Percentiles rank a stretch among this genome's conserved stretches.
These are phyloP conservation scores for Tricholoma sp. DNA, from an alignment of 768 basidiomycete genomes.

Conservation along the genomic window DNA sequence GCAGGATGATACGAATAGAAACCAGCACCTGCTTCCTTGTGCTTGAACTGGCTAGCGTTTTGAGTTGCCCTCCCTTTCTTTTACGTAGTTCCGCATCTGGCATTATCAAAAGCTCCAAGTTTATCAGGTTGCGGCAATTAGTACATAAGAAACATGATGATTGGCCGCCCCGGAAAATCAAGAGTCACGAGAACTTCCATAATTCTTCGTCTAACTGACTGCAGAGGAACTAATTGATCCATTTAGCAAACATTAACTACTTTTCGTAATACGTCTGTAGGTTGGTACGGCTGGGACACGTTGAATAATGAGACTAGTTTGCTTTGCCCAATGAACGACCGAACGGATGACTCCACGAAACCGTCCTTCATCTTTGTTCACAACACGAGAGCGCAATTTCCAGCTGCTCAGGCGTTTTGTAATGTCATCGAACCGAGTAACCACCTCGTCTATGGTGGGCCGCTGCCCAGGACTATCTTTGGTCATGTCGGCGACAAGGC, in stretches of 20 bases:
- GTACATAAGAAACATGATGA: no score
- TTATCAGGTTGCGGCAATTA: no score
- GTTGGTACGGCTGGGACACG: not conserved
- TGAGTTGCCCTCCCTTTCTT: conserved; percentile 7
- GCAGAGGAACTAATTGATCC: not conserved
- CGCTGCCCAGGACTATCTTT: conserved; percentile 24
- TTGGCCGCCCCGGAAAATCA: no score
- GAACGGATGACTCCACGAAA: not conserved
- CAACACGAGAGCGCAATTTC: conserved; percentile 26
- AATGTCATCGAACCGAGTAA: conserved; percentile 19
- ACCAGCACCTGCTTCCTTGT: conserved; percentile 4
- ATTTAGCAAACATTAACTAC: not conserved
- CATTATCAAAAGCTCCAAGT: conserved; percentile 4
- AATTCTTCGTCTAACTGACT: not conserved
- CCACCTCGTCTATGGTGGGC: conserved; percentile 27
- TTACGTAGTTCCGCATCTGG: conserved; percentile 1
- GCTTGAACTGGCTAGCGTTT: not conserved
- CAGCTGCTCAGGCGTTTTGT: conserved; percentile 12
- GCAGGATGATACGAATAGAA: not conserved
- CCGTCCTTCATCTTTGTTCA: not conserved
- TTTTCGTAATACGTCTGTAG: not conserved
- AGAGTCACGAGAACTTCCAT: no score
- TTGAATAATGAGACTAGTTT: not conserved
- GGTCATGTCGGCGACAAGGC: conserved; percentile 15
- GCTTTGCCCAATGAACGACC: not conserved